phyloP scores from a whole-genome alignment of 371 early-diverging fungal genomes.

The Mucor velutinosus region DNA sequence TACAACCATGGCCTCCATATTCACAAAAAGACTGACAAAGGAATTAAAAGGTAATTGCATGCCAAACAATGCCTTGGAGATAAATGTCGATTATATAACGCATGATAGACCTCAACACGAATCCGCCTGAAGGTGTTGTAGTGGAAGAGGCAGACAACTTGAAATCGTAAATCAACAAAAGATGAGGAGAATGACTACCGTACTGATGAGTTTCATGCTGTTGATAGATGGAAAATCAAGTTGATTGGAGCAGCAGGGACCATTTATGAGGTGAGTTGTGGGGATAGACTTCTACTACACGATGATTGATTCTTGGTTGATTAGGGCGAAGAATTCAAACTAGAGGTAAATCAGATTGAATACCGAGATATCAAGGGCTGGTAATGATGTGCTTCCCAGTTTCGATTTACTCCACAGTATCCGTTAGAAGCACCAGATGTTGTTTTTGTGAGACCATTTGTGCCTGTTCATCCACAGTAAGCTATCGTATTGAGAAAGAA shows the following conservation, averaged over 20 bases:
- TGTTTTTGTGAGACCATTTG: constrained; percentile 65
- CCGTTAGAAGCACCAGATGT: constrained; percentile 90
- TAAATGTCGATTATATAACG: background rate
- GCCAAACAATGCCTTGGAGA: background rate
- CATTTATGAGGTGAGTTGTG: constrained; percentile 57
- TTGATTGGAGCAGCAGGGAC: constrained; percentile 71
- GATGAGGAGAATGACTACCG: background rate
- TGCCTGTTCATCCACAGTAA: constrained; percentile 88
- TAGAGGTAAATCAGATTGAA: constrained; percentile 52
- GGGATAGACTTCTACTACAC: constrained; percentile 16
- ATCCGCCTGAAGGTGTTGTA: constrained; percentile 61
- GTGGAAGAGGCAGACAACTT: constrained; percentile 62
- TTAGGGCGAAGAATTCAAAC: constrained; percentile 62
- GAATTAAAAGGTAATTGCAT: constrained; percentile 52
- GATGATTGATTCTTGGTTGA: background rate
- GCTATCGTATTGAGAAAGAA: constrained; percentile 9
- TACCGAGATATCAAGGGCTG: background rate
- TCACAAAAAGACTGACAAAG: constrained; percentile 52
- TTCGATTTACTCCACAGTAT: constrained; percentile 82
- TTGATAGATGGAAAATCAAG: constrained; percentile 59
- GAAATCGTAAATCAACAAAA: constrained; percentile 24
- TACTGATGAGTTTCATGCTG: background rate
- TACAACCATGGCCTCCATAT: constrained; percentile 24
- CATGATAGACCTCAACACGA: constrained; percentile 53
- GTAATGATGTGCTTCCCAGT: constrained; percentile 39